Percentiles rank a stretch among this genome's conserved stretches.
Evolutionary conservation across 495 filamentous ascomycete species (phyloP).

Genomic region (Tuber calosporum): DNA sequence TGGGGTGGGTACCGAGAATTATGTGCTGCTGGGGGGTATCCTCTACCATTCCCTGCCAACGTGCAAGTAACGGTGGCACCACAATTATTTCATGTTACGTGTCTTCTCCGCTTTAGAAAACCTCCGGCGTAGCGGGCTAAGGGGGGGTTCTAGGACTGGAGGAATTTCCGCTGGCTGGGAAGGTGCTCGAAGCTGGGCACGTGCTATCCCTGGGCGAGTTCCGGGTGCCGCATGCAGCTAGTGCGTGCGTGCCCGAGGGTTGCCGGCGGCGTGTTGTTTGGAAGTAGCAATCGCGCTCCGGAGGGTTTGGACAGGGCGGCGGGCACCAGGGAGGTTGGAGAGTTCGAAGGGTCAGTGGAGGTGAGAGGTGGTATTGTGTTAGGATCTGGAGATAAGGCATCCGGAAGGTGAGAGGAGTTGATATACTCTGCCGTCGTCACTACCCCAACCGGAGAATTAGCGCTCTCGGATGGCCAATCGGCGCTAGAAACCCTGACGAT

Average conservation of each 20-base stretch:
- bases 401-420: neutral
- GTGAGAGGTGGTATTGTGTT: neutral
- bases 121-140: slow-evolving; percentile 46
- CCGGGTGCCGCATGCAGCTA: too few relatives aligned
- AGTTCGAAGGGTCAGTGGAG: neutral
- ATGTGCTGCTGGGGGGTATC: slow-evolving; percentile 63
- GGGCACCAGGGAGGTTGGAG: too few relatives aligned
- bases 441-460: neutral
- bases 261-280: too few relatives aligned
- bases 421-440: neutral
- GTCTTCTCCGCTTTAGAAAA: slow-evolving; percentile 57
- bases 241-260: too few relatives aligned
- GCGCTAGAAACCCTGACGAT: slow-evolving; percentile 48
- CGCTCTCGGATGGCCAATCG: slow-evolving; percentile 43
- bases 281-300: too few relatives aligned
- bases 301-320: too few relatives aligned
- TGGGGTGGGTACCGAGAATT: slow-evolving; percentile 65
- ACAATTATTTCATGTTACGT: slow-evolving; percentile 69
- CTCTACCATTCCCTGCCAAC: slow-evolving; percentile 62
- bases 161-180: slow-evolving; percentile 49
- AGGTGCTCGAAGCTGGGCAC: slow-evolving; percentile 59
- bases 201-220: slow-evolving; percentile 42
- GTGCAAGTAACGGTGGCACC: slow-evolving; percentile 64
- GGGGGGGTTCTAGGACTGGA: neutral
- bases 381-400: neutral